Evolutionary conservation across 139 green algal genomes (phyloP).

Genomic region (Haematococcus lacustris): DNA sequence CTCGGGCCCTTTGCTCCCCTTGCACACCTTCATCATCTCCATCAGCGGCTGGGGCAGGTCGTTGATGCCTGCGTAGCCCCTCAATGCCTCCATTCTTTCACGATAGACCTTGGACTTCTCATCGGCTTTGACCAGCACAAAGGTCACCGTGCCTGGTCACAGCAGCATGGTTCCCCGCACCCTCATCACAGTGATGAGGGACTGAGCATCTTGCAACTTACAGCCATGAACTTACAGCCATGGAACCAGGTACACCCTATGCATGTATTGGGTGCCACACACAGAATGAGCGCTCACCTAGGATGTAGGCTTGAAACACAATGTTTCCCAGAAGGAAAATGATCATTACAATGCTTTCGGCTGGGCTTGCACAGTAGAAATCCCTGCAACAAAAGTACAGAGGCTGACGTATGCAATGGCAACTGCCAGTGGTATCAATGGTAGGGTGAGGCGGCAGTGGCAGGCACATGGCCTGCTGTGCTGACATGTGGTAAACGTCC

Average conservation of each 20-base stretch:
- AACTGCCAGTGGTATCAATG: too few relatives aligned
- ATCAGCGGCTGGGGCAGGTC: background rate
- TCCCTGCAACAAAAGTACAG: too few relatives aligned
- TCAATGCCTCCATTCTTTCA: background rate
- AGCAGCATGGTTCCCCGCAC: background rate
- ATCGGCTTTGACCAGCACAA: conserved; percentile 9
- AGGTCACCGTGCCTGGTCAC: conserved; percentile 7
- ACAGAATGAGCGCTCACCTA: conserved; percentile 13
- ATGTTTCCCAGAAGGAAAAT: conserved; percentile 22
- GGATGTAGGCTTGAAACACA: conserved; percentile 21
- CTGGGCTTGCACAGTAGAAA: conserved; percentile 8
- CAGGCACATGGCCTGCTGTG: too few relatives aligned
- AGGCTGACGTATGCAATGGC: too few relatives aligned
- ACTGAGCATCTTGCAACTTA: background rate
- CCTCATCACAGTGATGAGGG: background rate
- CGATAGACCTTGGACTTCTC: background rate
- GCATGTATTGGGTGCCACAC: background rate
- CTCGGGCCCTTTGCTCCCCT: too few relatives aligned
- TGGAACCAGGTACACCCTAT: background rate
- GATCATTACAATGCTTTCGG: conserved; percentile 10
- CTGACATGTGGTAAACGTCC: too few relatives aligned
- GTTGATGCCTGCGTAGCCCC: conserved; percentile 2
- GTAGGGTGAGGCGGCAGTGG: too few relatives aligned
- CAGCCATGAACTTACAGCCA: background rate
- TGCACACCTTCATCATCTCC: too few relatives aligned